Percentiles rank a stretch among this genome's conserved stretches.
Evolutionary conservation across 2,329 filamentous ascomycete genomes (phyloP).

Genomic region (Diaporthe australafricana): DNA sequence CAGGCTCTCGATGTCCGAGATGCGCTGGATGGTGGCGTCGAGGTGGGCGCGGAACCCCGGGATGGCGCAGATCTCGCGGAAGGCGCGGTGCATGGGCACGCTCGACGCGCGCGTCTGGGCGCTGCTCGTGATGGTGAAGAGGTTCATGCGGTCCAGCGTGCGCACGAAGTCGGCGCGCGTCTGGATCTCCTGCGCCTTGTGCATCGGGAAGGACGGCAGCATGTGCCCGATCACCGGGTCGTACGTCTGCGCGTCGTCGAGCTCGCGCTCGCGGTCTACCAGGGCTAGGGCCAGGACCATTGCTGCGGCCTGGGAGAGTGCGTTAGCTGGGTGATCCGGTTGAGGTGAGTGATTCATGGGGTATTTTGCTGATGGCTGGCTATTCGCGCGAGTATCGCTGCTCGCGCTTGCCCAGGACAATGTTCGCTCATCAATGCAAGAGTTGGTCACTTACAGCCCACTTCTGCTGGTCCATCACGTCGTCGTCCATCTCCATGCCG

Average conservation of each 20-base stretch:
- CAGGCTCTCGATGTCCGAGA: slow-evolving; percentile 91
- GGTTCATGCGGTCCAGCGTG: slow-evolving; percentile 90
- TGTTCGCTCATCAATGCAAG: background rate
- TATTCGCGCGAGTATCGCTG: background rate
- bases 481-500: slow-evolving; percentile 76
- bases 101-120: slow-evolving; percentile 92
- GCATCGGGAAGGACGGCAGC: slow-evolving; percentile 83
- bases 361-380: too few species aligned
- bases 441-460: slow-evolving; percentile 75
- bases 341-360: background rate
- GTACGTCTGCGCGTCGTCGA: slow-evolving; percentile 72
- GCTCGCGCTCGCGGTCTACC: slow-evolving; percentile 81
- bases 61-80: slow-evolving; percentile 82
- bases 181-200: slow-evolving; percentile 91
- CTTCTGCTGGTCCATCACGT: slow-evolving; percentile 81
- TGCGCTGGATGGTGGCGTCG: slow-evolving; percentile 84
- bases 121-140: slow-evolving; percentile 91
- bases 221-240: slow-evolving; percentile 76
- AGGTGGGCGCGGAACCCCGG: slow-evolving; percentile 86
- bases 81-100: slow-evolving; percentile 95
- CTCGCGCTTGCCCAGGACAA: background rate
- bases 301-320: slow-evolving; percentile 75
- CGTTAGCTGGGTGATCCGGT: background rate
- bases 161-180: slow-evolving; percentile 95
- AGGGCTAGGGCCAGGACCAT: slow-evolving; percentile 94